Base-by-base conservation (phyloP, 345 rosid species). In the Turnera subulata region DNA sequence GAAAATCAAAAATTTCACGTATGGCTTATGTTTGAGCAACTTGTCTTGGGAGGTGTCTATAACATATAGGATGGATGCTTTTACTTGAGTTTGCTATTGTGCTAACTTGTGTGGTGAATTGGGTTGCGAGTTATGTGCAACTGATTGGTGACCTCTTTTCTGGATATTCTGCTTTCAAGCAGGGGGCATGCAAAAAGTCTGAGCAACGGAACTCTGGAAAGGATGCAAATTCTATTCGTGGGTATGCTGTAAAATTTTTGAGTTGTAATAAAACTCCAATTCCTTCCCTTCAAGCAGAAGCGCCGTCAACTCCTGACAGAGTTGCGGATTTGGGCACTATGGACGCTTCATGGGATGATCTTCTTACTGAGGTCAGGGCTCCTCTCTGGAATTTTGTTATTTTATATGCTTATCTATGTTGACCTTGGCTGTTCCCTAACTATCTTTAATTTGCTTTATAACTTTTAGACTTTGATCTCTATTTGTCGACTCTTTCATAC, bases 221-320 rank as follows among this genome's bases (percentile, higher is more conserved):
- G 66, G 66, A 66, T 44, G 72, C 56, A 25, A 63, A 21, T 65
- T 67, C 79, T 15, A 72, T 94, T 78, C 74, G 54, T 76, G 82
- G 67, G 64, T 94, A 90, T 80, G 99, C 99, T 45, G 67, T 83
- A 49, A 84, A 84, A 63, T 94, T 80, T 77, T 83, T 94, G 81
- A 79, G 76, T 66, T 74, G 59, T 70, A 78, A 60, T 78, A 71
- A 68, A 64, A 68, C 78, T 64, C 61, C 73, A 61, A 66, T 70
- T 63, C 79, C 76, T 61, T 54, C 76, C 58, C 67, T 64, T 67
- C 85, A 72, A 72, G 82, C 82, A 46, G 89, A 79, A 64, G 84
- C 80, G 60, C 89, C 86, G 9, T 62, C 78, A 58, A 77, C 82
- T 56, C 77, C 89, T 43, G 91, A 82, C 65, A 67, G 70, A 61